Evolutionary conservation across 352 stramenopile genomes (phyloP).

Genomic region (Phytophthora foliorum): DNA sequence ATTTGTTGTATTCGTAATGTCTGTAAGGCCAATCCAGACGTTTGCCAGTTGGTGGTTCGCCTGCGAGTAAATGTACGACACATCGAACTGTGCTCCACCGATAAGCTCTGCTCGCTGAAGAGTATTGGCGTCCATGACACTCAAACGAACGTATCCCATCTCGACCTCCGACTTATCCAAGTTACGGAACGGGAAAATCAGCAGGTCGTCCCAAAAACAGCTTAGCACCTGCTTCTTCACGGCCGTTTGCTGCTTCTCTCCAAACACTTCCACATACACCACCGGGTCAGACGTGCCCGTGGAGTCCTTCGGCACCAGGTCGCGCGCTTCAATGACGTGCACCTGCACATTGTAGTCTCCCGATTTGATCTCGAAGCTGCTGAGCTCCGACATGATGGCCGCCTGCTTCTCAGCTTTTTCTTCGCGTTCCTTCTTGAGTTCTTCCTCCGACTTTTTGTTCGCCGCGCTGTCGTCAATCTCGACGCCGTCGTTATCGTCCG

Average conservation of each 20-base stretch:
- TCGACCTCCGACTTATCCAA: conserved; percentile 88
- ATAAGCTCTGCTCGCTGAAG: conserved; percentile 91
- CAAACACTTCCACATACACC: conserved; percentile 90
- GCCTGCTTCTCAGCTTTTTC: conserved; percentile 79
- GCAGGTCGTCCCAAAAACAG: conserved; percentile 87
- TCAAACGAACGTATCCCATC: conserved; percentile 84
- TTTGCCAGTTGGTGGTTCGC: conserved; percentile 91
- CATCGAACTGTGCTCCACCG: conserved; percentile 86
- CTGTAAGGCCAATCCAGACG: conserved; percentile 92
- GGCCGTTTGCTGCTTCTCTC: conserved; percentile 85
- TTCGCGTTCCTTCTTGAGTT: conserved; percentile 77
- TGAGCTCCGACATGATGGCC: conserved; percentile 80
- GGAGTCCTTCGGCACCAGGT: conserved; percentile 89
- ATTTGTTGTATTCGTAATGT: conserved; percentile 84
- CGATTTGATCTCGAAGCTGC: conserved; percentile 86
- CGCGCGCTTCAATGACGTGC: conserved; percentile 91
- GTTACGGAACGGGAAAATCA: conserved; percentile 83
- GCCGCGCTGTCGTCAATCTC: conserved; percentile 60
- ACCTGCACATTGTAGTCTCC: conserved; percentile 92
- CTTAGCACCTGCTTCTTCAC: conserved; percentile 90
- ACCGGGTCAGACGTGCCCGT: conserved; percentile 93
- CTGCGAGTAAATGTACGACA: conserved; percentile 90
- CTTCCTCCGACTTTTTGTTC: conserved; percentile 71
- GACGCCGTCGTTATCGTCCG: conserved; percentile 70
- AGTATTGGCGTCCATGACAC: conserved; percentile 90